phyloP scores from a whole-genome alignment of 495 filamentous ascomycete species.

The Penicillium angulare region DNA sequence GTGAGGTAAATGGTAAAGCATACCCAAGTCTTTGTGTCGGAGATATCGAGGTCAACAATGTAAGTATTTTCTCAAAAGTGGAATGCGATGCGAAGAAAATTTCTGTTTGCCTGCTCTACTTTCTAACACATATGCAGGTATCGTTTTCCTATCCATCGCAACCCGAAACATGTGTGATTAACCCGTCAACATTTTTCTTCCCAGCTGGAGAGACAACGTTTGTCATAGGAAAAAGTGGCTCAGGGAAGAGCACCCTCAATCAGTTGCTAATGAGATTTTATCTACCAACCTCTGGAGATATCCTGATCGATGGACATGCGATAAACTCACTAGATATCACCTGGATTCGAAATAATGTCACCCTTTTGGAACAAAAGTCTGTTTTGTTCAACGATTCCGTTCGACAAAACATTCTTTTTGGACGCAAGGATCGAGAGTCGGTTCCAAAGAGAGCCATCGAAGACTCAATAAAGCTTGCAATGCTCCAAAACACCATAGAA shows the following conservation, averaged over 20 bases:
- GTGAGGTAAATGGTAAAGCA: slow-evolving; percentile 17
- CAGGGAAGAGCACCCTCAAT: slow-evolving; percentile 87
- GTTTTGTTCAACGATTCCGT: slow-evolving; percentile 84
- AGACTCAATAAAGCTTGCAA: slow-evolving; percentile 56
- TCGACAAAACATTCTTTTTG: slow-evolving; percentile 77
- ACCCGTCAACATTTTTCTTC: slow-evolving; percentile 63
- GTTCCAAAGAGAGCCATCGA: slow-evolving; percentile 56
- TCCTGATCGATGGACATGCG: slow-evolving; percentile 65
- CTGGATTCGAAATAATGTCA: slow-evolving; percentile 80
- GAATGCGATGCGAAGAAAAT: background rate
- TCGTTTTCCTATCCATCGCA: slow-evolving; percentile 84
- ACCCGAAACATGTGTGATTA: slow-evolving; percentile 59
- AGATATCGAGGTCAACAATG: slow-evolving; percentile 68
- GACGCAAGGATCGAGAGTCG: slow-evolving; percentile 46
- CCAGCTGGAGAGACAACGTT: slow-evolving; percentile 73
- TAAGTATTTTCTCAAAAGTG: slow-evolving; percentile 36
- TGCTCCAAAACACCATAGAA: slow-evolving; percentile 69
- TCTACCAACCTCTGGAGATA: slow-evolving; percentile 59
- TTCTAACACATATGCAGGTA: slow-evolving; percentile 41
- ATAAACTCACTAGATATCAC: slow-evolving; percentile 60
- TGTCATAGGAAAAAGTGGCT: slow-evolving; percentile 83
- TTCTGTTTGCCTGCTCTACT: background rate
- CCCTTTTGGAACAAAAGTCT: slow-evolving; percentile 79
- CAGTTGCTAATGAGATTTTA: slow-evolving; percentile 81
- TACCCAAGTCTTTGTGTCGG: slow-evolving; percentile 52